These are phyloP conservation scores for Hippophae gyantsensis DNA, from an alignment of 306 rosid genomes.

Conservation along the genomic window DNA sequence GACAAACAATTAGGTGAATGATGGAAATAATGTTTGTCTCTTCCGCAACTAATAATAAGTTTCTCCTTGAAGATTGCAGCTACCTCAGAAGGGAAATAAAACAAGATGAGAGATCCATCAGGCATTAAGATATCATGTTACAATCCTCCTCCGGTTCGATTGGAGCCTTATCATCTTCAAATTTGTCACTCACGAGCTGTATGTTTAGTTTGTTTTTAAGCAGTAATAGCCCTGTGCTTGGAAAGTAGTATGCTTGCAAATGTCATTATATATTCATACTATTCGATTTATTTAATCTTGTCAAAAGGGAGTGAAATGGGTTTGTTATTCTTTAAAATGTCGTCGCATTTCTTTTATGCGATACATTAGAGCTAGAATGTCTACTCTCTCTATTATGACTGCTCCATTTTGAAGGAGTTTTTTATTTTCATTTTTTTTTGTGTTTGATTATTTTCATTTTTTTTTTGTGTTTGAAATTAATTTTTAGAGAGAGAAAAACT, in stretches of 20 bases:
- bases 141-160: no score
- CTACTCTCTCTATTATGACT: no score
- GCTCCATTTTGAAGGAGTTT: no score
- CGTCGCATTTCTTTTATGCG: no score
- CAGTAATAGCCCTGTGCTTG: slow-evolving; percentile 17
- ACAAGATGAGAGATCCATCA: slow-evolving; percentile 23
- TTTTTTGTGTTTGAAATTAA: no score
- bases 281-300: not conserved
- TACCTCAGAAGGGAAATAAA: slow-evolving; percentile 15
- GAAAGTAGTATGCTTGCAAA: slow-evolving; percentile 1
- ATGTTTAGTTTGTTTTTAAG: slow-evolving; percentile 14
- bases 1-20: slow-evolving; percentile 11
- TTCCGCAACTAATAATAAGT: slow-evolving; percentile 24
- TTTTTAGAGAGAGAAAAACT: no score
- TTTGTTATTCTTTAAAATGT: slow-evolving; percentile 8
- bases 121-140: not conserved
- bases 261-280: not conserved
- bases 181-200: slow-evolving; percentile 28
- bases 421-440: no score
- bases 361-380: no score
- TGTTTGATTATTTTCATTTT: no score
- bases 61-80: slow-evolving; percentile 19
- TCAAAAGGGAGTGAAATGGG: slow-evolving; percentile 1
- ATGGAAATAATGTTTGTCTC: slow-evolving; percentile 33
- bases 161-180: not conserved